Percentiles rank a stretch among this genome's conserved stretches.
Conservation (phyloP, 257 asterid species). For the Ilex aquifolium region DNA sequence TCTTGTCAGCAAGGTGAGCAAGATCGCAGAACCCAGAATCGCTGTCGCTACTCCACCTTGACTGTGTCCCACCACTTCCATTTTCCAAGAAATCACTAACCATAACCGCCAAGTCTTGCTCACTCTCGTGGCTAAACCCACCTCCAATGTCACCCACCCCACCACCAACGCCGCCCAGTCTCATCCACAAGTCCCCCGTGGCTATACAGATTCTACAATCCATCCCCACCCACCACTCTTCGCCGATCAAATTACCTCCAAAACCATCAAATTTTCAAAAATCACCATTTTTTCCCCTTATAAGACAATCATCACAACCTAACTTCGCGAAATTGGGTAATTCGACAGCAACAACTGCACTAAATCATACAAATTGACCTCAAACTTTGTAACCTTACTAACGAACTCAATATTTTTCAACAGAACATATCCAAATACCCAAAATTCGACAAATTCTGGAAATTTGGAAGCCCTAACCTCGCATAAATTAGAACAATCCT, state of each 20-base stretch:
- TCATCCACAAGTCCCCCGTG: slow-evolving; percentile 44
- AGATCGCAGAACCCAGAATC: slow-evolving; percentile 56
- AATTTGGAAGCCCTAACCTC: no score
- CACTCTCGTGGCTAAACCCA: slow-evolving; percentile 56
- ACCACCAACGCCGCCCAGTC: slow-evolving; percentile 29
- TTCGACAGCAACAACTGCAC: no score
- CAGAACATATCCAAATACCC: no score
- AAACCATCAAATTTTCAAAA: neutral
- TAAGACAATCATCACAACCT: neutral
- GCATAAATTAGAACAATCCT: no score
- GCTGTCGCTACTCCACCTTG: slow-evolving; percentile 67
- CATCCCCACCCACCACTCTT: slow-evolving; percentile 32
- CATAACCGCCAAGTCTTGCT: slow-evolving; percentile 71
- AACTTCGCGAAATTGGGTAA: no score
- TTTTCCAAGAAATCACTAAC: slow-evolving; percentile 75
- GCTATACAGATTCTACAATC: slow-evolving; percentile 43
- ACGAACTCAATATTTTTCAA: no score
- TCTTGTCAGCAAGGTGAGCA: slow-evolving; percentile 54
- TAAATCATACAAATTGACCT: no score
- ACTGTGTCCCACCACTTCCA: slow-evolving; percentile 54
- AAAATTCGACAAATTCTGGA: no score
- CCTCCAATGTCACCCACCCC: slow-evolving; percentile 16
- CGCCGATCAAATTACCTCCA: neutral
- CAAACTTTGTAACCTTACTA: no score
- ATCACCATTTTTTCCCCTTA: neutral